Percentiles rank a stretch among this genome's conserved stretches.
Conservation (phyloP, 208 protist genomes). For the Trichomonas gallinae region DNA sequence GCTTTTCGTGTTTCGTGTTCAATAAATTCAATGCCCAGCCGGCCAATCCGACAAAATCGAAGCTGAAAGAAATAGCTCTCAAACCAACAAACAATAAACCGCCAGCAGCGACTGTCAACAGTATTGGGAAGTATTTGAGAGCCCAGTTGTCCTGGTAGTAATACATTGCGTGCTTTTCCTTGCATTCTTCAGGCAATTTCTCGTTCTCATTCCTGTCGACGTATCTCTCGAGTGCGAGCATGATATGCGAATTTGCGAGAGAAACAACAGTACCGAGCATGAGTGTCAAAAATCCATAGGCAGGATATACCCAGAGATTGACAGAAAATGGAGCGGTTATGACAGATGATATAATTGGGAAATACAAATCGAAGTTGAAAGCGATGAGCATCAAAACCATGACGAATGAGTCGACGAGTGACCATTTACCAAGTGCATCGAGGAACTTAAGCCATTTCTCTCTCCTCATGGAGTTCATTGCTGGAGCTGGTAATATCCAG, state of each 20-base stretch:
- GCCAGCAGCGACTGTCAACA: background rate
- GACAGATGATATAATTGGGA: background rate
- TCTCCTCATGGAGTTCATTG: conserved; percentile 45
- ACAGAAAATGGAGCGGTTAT: background rate
- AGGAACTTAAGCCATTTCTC: conserved; percentile 52
- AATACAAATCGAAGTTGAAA: conserved; percentile 48
- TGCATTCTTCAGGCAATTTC: background rate
- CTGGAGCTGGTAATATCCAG: conserved; percentile 50
- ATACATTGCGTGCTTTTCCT: background rate
- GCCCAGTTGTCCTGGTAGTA: background rate
- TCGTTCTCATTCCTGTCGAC: background rate
- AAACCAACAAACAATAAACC: background rate
- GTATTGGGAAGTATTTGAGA: background rate
- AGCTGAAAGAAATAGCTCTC: background rate
- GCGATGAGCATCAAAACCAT: conserved; percentile 69
- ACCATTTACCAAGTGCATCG: conserved; percentile 71
- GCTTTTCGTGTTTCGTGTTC: background rate
- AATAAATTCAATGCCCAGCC: background rate
- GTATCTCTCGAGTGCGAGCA: background rate
- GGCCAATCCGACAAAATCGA: background rate
- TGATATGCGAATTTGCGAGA: background rate
- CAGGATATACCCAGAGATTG: background rate
- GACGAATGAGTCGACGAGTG: conserved; percentile 69
- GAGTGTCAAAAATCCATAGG: background rate
- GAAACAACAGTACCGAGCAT: background rate